These are phyloP conservation scores for Penicillium arizonense DNA, from an alignment of 495 filamentous ascomycete species.

Conservation along the genomic window DNA sequence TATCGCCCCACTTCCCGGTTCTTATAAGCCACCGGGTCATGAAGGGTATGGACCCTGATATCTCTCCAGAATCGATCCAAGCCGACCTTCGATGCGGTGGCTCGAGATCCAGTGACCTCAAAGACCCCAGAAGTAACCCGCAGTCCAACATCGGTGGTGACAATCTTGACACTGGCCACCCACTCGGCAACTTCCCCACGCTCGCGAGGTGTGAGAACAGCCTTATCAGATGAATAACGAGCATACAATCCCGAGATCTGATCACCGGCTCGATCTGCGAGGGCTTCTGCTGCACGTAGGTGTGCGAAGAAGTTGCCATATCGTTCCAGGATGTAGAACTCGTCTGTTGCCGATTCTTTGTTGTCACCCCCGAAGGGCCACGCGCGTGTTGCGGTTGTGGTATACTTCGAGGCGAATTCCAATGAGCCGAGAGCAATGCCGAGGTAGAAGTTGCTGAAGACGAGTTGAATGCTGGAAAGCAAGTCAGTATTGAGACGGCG, in stretches of 20 bases:
- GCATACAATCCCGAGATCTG: constrained; percentile 42
- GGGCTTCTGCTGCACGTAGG: constrained; percentile 53
- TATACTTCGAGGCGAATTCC: constrained; percentile 50
- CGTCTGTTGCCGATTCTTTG: constrained; percentile 53
- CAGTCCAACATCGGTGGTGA: constrained; percentile 56
- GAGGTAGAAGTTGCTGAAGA: constrained; percentile 63
- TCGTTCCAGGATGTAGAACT: constrained; percentile 59
- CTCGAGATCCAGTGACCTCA: constrained; percentile 55
- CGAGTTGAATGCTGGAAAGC: constrained; percentile 50
- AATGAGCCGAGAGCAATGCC: constrained; percentile 57
- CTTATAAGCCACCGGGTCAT: constrained; percentile 65
- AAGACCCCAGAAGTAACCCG: constrained; percentile 56
- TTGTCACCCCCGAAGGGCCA: constrained; percentile 60
- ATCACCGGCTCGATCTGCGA: constrained; percentile 51
- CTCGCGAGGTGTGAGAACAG: constrained; percentile 38
- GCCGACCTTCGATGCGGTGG: constrained; percentile 52
- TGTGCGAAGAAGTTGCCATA: constrained; percentile 61
- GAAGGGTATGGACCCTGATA: constrained; percentile 57
- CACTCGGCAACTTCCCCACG: constrained; percentile 58
- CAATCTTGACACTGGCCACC: constrained; percentile 59
- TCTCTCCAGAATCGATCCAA: constrained; percentile 63
- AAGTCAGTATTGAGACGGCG: not conserved
- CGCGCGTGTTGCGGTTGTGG: constrained; percentile 46
- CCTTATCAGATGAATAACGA: constrained; percentile 29
- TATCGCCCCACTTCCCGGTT: constrained; percentile 56